These are phyloP conservation scores for Mrakia frigida DNA, from an alignment of 768 basidiomycete species.

Conservation along the genomic window DNA sequence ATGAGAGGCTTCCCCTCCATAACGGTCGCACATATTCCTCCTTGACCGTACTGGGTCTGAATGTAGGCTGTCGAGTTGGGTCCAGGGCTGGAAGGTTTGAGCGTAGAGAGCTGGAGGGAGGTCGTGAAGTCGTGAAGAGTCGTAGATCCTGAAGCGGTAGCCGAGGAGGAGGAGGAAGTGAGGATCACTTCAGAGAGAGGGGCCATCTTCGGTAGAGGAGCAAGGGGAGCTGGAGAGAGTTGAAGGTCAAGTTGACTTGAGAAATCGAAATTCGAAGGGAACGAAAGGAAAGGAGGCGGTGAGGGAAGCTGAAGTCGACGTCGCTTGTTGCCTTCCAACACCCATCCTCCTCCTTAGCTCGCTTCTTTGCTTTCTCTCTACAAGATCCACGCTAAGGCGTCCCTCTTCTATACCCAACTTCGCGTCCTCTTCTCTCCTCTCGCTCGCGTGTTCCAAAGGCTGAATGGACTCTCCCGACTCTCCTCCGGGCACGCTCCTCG, in stretches of 20 bases:
- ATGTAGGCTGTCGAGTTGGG: conserved; percentile 64
- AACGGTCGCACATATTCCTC: conserved; percentile 75
- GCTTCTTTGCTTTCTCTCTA: background rate
- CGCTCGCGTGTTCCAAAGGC: background rate
- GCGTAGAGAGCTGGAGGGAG: conserved; percentile 68
- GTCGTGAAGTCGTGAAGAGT: conserved; percentile 45
- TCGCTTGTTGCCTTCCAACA: too few relatives aligned
- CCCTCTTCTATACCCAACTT: background rate
- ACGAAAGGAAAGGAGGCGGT: background rate
- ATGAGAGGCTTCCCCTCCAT: conserved; percentile 84
- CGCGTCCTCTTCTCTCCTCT: background rate
- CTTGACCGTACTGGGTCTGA: conserved; percentile 63
- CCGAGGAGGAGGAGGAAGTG: conserved; percentile 28
- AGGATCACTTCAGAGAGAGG: conserved; percentile 28
- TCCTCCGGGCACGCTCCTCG: conserved; percentile 14
- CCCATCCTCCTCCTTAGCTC: background rate
- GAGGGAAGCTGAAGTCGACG: background rate
- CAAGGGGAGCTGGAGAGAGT: background rate
- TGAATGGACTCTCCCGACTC: conserved; percentile 13
- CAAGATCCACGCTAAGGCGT: background rate
- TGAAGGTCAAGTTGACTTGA: background rate
- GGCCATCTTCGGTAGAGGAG: background rate
- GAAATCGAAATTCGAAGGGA: background rate
- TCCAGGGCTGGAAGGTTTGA: conserved; percentile 73
- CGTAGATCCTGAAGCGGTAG: conserved; percentile 28